Evolutionary conservation across 257 asterid species (phyloP).

Genomic region (Ophiorrhiza pumila): DNA sequence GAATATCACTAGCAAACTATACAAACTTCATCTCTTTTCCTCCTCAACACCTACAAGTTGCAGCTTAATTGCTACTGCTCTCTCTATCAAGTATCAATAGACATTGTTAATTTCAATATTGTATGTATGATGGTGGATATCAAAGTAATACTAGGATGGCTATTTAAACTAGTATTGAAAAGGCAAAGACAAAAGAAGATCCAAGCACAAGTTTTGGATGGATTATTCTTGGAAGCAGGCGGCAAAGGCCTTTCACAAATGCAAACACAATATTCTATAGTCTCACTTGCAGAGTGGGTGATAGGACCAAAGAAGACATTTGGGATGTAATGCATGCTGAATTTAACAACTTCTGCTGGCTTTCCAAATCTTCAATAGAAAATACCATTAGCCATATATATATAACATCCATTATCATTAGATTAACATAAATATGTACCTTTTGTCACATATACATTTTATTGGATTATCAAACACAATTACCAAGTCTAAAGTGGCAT

Average conservation of each 20-base stretch:
- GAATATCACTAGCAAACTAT: neutral
- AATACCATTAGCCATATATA: neutral
- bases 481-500: too few species aligned
- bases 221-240: constrained; percentile 1
- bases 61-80: neutral
- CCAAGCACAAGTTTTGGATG: constrained; percentile 9
- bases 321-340: neutral
- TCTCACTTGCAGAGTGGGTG: neutral
- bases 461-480: too few species aligned
- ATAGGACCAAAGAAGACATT: constrained; percentile 12
- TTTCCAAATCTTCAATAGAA: constrained; percentile 11
- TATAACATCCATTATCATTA: neutral
- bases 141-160: neutral
- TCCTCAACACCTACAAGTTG: neutral
- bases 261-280: constrained; percentile 2
- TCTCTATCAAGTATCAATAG: neutral
- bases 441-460: constrained; percentile 4
- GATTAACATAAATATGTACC: neutral
- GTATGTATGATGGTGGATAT: neutral
- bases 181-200: constrained; percentile 10
- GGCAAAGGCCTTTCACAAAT: constrained; percentile 15
- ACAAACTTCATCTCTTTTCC: neutral
- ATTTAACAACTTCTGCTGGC: neutral
- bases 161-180: neutral
- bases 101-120: neutral